A percentile compares a stretch with the other conserved stretches of the same genome.
These are phyloP conservation scores for Hymenoscyphus salicellus DNA, from an alignment of 2,329 filamentous ascomycete genomes.

Conservation along the genomic window DNA sequence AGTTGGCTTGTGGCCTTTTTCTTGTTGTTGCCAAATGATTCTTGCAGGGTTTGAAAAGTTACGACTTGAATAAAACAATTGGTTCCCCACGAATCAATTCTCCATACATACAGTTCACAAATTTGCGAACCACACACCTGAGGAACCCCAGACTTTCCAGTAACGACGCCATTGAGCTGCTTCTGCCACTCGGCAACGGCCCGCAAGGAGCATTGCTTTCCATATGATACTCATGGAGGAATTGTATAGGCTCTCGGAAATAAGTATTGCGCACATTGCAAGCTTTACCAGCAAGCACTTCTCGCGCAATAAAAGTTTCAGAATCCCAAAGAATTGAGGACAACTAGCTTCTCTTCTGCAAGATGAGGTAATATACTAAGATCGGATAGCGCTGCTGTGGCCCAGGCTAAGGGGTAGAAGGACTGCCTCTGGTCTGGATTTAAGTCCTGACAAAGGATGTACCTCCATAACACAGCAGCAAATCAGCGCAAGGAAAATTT, in stretches of 20 bases:
- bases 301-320: not conserved
- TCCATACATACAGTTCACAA: not conserved
- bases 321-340: not conserved
- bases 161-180: not conserved
- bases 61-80: too few species aligned
- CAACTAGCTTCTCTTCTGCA: not conserved
- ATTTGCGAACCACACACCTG: not conserved
- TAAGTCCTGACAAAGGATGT: not conserved
- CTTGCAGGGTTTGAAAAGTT: too few species aligned
- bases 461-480: not conserved
- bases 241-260: too few species aligned
- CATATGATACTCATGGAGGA: too few species aligned
- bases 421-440: too few species aligned
- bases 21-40: too few species aligned
- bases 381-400: not conserved
- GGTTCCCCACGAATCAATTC: not conserved
- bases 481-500: not conserved
- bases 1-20: not conserved
- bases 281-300: too few species aligned
- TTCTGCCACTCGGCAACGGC: too few species aligned
- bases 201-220: too few species aligned
- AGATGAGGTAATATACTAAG: not conserved
- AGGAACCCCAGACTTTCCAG: not conserved
- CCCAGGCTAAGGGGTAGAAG: too few species aligned
- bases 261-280: too few species aligned